A percentile compares a stretch with the other conserved stretches of the same genome.
phyloP scores from a whole-genome alignment of 225 moss, liverwort and hornwort genomes.

The Rhytidiadelphus loreus region DNA sequence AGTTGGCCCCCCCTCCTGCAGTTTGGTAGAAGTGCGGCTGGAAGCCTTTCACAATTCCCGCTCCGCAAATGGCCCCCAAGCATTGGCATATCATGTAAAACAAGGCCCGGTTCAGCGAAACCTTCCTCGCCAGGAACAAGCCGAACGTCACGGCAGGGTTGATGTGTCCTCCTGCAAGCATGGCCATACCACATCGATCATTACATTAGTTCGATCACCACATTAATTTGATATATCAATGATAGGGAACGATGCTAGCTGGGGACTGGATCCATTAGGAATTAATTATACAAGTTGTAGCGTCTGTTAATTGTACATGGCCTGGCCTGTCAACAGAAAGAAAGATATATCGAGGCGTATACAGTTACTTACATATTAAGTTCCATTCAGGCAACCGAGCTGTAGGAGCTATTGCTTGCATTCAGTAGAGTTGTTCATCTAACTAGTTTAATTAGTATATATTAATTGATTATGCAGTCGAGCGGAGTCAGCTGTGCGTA shows the following conservation, averaged over 20 bases:
- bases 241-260: background rate
- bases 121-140: constrained; percentile 23
- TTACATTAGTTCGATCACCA: background rate
- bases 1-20: constrained; percentile 16
- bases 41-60: constrained; percentile 31
- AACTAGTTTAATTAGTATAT: background rate
- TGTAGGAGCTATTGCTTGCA: background rate
- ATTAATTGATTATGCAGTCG: too few species aligned
- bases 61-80: constrained; percentile 30
- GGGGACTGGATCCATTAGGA: background rate
- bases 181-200: background rate
- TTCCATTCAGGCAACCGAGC: background rate
- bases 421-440: background rate
- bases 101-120: constrained; percentile 7
- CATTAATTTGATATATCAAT: background rate
- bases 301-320: background rate
- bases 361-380: background rate
- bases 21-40: constrained; percentile 11
- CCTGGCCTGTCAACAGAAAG: background rate
- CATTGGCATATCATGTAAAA: constrained; percentile 19
- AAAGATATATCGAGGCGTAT: background rate
- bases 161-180: constrained; percentile 29
- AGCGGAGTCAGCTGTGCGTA: background rate
- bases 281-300: background rate
- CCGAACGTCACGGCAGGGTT: constrained; percentile 32